phyloP scores from a whole-genome alignment of 345 rosid species.

The Capsella bursapastoris region DNA sequence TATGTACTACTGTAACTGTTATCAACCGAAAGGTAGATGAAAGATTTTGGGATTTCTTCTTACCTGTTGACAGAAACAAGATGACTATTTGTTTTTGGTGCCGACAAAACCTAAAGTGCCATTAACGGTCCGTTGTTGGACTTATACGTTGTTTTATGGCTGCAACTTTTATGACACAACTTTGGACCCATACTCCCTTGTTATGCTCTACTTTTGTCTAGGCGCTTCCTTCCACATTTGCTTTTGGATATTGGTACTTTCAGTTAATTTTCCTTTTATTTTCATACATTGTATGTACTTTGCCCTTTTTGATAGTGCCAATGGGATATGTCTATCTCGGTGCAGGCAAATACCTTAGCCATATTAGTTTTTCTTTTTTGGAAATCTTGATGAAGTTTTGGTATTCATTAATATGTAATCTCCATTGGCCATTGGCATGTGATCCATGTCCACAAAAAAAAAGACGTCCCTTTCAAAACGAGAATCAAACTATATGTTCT shows the following conservation, averaged over 20 bases:
- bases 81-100: slow-evolving; percentile 26
- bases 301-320: slow-evolving; percentile 5
- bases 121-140: slow-evolving; percentile 32
- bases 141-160: slow-evolving; percentile 13
- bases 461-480: neutral
- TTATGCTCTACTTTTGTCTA: slow-evolving; percentile 24
- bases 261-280: neutral
- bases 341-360: neutral
- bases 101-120: slow-evolving; percentile 41
- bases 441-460: neutral
- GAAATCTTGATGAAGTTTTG: neutral
- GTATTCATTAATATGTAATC: neutral
- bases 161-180: slow-evolving; percentile 4
- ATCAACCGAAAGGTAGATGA: slow-evolving; percentile 26
- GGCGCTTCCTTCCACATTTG: neutral
- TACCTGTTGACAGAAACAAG: slow-evolving; percentile 7
- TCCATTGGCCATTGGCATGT: neutral
- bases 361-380: neutral
- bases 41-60: neutral
- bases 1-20: neutral
- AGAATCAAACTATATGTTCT: neutral
- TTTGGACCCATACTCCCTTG: slow-evolving; percentile 17
- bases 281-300: neutral
- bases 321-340: neutral
- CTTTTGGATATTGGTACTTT: neutral